Percentiles rank a stretch among this genome's conserved stretches.
phyloP scores from a whole-genome alignment of 768 basidiomycete species.

The Xanthoconium stramineum region DNA sequence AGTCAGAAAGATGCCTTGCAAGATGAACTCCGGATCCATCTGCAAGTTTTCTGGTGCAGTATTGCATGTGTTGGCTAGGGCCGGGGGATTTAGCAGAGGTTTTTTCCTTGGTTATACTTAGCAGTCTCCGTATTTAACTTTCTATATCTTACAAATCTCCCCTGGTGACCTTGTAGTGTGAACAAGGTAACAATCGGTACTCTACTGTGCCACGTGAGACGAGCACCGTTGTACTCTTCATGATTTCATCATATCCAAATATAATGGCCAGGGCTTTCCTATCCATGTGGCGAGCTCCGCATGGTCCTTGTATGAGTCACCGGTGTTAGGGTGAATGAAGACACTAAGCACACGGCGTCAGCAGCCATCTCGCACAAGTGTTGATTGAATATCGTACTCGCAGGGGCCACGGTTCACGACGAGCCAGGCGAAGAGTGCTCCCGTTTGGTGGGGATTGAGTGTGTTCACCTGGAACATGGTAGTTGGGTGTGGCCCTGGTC shows the following conservation, averaged over 20 bases:
- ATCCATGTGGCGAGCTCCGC: conserved; percentile 67
- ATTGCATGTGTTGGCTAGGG: too few species aligned
- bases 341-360: conserved; percentile 40
- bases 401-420: conserved; percentile 65
- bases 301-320: conserved; percentile 53
- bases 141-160: too few species aligned
- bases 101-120: too few species aligned
- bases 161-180: too few species aligned
- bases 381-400: conserved; percentile 49
- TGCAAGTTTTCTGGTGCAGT: too few species aligned
- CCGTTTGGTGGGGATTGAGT: conserved; percentile 64
- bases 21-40: too few species aligned
- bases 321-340: conserved; percentile 69
- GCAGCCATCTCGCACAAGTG: neutral
- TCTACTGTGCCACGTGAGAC: too few species aligned
- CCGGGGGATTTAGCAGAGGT: too few species aligned
- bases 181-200: too few species aligned
- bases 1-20: too few species aligned
- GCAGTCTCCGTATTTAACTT: too few species aligned
- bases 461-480: conserved; percentile 74
- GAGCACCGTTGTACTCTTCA: too few species aligned
- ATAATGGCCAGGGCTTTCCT: conserved; percentile 56
- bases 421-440: conserved; percentile 66
- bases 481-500: conserved; percentile 60
- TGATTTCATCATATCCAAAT: conserved; percentile 34